Base-by-base conservation (phyloP, 495 filamentous ascomycete species). In the Trichocladium antarcticum region DNA sequence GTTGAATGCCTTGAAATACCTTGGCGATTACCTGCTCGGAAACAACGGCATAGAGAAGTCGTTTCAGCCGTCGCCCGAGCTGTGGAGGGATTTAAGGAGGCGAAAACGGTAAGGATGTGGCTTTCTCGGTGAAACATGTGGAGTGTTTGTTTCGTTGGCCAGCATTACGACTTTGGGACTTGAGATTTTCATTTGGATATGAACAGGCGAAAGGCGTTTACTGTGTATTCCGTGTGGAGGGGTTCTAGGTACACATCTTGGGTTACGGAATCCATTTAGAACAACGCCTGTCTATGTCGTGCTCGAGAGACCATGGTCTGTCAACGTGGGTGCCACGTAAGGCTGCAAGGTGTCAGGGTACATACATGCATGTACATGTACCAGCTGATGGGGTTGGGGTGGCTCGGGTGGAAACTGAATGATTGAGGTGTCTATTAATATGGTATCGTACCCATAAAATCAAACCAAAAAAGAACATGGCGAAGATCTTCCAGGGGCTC, bases 1-100 rank as follows among this genome's bases (percentile, higher is more conserved):
- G 17, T 81, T 89, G 56, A 80, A 83, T 40, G 85, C 88, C 0
- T 68, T 95, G 32, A 73, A 87, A 53, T 85, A 87, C 52, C 80
- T 95, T 53, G 88, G 86, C 0, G 75, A 82, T 42, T 94, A 84
- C 59, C 65, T 92, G 38, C 68, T 84, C 34, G 77, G 79, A 1
- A 78, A 81, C 54, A 79, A 77, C 37, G 74, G 75, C 7, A 76
- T 77, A 29, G 75, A 78, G 54, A 68, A 56, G 47, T 31, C 42
- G n/a, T 37, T 42, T 12, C 37, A 56, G 24, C 47, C 40, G 12
- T 22, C 44, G 2, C 10, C 47, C 9, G 43, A 40, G 27, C 42
- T 43, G 16, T 51, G 51, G 52, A 47, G 36, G 37, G 63, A 63
- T 14, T 27, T 59, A 42, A 62, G 29, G 47, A 54, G 39, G 36